phyloP scores from a whole-genome alignment of 345 rosid genomes.

The Aquilaria sinensis region DNA sequence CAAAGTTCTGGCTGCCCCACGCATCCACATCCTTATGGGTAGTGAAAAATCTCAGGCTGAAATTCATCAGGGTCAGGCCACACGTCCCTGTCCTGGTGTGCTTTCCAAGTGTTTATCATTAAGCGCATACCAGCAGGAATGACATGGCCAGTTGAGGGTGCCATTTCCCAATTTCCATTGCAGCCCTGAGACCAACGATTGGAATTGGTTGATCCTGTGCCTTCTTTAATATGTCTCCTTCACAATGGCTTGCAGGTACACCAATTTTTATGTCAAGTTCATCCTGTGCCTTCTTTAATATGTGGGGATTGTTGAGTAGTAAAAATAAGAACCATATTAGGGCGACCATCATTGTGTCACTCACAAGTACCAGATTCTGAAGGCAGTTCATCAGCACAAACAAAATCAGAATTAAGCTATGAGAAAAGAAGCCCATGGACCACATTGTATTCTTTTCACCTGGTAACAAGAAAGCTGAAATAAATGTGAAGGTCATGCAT shows the following conservation, averaged over 20 bases:
- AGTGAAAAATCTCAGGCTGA: conserved; percentile 4
- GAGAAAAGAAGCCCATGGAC: too few species aligned
- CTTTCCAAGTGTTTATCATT: conserved; percentile 10
- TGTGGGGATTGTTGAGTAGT: too few species aligned
- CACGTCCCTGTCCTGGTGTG: not conserved
- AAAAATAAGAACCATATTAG: too few species aligned
- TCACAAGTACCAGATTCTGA: conserved; percentile 14
- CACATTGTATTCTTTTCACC: too few species aligned
- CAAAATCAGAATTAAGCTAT: not conserved
- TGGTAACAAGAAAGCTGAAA: too few species aligned
- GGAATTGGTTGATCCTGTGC: not conserved
- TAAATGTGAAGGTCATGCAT: too few species aligned
- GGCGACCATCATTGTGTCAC: conserved; percentile 15
- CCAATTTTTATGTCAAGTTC: too few species aligned
- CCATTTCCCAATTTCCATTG: conserved; percentile 1
- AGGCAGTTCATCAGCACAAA: not conserved
- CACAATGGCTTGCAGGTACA: too few species aligned
- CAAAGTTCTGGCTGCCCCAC: too few species aligned
- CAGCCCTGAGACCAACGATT: not conserved
- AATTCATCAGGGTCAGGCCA: conserved; percentile 9
- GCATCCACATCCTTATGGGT: not conserved
- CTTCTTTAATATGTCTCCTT: conserved; percentile 16
- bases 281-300: too few species aligned
- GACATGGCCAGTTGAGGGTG: conserved; percentile 6
- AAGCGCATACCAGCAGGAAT: not conserved